These are phyloP conservation scores for Starmerella ratchasimensis DNA, from an alignment of 805 yeast species.

Conservation along the genomic window DNA sequence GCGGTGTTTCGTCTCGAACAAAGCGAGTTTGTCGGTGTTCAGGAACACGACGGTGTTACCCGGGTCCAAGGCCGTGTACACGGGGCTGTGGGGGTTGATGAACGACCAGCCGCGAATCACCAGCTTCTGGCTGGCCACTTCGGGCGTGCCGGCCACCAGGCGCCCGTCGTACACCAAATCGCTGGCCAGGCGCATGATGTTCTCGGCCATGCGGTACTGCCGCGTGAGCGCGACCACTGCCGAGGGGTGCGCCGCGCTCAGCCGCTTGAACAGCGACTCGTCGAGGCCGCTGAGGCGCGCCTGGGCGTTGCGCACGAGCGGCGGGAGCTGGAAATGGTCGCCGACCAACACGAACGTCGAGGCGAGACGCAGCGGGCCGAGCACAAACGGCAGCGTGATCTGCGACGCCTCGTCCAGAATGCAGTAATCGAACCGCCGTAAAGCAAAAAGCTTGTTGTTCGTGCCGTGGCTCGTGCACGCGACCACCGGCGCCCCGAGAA, in stretches of 20 bases:
- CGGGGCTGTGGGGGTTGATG: constrained; percentile 2
- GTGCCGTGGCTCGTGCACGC: constrained; percentile 83
- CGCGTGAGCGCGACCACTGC: constrained; percentile 62
- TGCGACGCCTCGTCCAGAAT: constrained; percentile 96
- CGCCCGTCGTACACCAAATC: constrained; percentile 61
- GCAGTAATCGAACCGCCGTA: constrained; percentile 70
- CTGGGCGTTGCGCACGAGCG: constrained; percentile 55
- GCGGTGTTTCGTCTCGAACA: constrained; percentile 39
- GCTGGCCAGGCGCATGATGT: constrained; percentile 74
- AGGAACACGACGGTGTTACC: constrained; percentile 54
- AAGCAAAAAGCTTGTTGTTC: constrained; percentile 44
- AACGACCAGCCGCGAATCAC: constrained; percentile 32
- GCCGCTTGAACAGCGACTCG: constrained; percentile 57
- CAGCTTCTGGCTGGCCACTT: constrained; percentile 48
- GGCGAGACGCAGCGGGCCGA: constrained; percentile 73
- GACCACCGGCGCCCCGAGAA: constrained; percentile 52
- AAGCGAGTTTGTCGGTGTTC: constrained; percentile 60
- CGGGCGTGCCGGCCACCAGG: constrained; percentile 60
- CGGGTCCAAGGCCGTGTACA: constrained; percentile 31
- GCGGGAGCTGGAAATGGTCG: constrained; percentile 88
- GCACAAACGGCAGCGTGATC: constrained; percentile 75
- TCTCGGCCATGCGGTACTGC: constrained; percentile 88
- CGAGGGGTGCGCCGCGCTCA: constrained; percentile 60
- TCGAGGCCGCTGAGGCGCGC: constrained; percentile 58
- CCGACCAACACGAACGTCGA: constrained; percentile 86